A percentile compares a stretch with the other conserved stretches of the same genome.
Evolutionary conservation across 2,329 filamentous ascomycete species (phyloP).

Genomic region (Cryphonectria japonica): DNA sequence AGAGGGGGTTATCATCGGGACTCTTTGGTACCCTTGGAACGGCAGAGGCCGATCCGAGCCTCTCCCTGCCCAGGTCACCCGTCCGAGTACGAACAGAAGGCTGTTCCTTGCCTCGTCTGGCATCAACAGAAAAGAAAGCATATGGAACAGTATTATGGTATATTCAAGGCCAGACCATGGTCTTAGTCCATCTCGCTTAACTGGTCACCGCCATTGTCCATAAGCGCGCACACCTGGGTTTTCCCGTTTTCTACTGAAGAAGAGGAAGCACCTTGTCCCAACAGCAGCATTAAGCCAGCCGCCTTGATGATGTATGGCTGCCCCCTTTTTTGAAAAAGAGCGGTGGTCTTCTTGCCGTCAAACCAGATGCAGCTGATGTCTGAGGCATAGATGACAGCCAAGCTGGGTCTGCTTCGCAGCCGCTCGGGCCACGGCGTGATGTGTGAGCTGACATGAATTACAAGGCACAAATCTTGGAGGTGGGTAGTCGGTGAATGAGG

Average conservation of each 20-base stretch:
- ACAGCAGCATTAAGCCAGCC: not conserved
- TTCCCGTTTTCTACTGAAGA: too few relatives aligned
- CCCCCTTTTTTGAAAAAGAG: slow-evolving; percentile 5
- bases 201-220: slow-evolving; percentile 21
- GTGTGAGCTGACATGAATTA: not conserved
- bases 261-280: not conserved
- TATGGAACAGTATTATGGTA: not conserved
- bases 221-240: not conserved
- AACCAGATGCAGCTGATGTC: slow-evolving; percentile 25
- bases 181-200: not conserved
- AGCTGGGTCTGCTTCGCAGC: not conserved
- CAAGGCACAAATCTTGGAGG: not conserved
- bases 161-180: not conserved
- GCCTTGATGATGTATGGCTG: not conserved
- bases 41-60: slow-evolving; percentile 3
- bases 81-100: not conserved
- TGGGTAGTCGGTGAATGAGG: not conserved
- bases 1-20: not conserved
- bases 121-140: not conserved
- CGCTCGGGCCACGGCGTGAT: not conserved
- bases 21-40: not conserved
- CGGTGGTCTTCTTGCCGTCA: slow-evolving; percentile 10
- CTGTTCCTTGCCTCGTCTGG: not conserved
- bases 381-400: slow-evolving; percentile 21
- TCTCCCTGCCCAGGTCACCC: not conserved